Evolutionary conservation across 2,329 filamentous ascomycete species (phyloP), one percentile per base, ranked within the genome.

Genomic region (Fusarium nematophilum): DNA sequence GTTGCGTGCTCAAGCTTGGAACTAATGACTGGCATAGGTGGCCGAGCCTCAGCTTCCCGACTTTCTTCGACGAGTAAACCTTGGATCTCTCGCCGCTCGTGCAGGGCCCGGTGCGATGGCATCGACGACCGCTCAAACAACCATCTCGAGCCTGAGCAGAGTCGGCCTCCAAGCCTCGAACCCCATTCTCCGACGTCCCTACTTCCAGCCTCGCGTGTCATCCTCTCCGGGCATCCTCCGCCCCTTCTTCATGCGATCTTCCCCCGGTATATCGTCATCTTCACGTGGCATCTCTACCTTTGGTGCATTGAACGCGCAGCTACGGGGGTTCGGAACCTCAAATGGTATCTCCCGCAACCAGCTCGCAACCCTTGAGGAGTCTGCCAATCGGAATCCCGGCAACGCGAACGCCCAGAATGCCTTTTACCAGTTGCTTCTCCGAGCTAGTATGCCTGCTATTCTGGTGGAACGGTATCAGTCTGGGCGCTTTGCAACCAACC

Each of bases 371-470:
- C 85, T 93, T 66, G 95, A 99, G 78, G 90, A 93, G 73, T 90
- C 91, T 18, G 96, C 95, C 30, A 99, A 98, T 77, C 90, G 92
- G 75, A 96, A 97, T 69, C 92, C 95, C 2, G 85, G 82, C 56
- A 98, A 92, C 75, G 90, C 93, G 23, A 90, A 90, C 36, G 89
- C 93, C 15, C 95, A 99, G 75, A 95, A 94, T 73, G 90, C 91
- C 13, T 97, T 99, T 75, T 99, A 99, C 73, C 90, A 94, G 72
- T 89, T 93, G 38, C 85, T 99, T 11, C 83, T 97, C 50, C 90
- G 91, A 72, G 93, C 94, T 45, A 95, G 96, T 70, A 93, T 97
- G 90, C 92, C 94, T 14, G 90, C 93, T 45, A 96, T 99, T 61
- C 81, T 99, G 52, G 85, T 97, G 56, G 93, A 98, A 76, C 85